phyloP scores from a whole-genome alignment of 2,329 filamentous ascomycete genomes.

The Aspergillus pseudoglaucus region DNA sequence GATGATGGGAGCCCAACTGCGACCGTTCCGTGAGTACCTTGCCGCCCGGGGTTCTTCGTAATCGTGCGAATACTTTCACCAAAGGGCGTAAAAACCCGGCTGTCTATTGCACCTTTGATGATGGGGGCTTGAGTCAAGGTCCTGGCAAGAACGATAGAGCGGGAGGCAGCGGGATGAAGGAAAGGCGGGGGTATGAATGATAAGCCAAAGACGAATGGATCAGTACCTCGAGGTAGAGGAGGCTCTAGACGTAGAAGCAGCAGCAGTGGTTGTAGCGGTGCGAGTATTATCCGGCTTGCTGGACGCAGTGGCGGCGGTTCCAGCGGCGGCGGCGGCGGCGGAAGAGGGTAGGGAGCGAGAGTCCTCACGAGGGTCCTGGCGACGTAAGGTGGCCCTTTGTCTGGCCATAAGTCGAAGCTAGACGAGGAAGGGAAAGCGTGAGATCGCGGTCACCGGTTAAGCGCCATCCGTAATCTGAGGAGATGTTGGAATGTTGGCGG shows the following conservation, averaged over 20 bases:
- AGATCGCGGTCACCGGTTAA: conserved; percentile 31
- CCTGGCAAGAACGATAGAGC: background rate
- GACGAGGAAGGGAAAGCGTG: conserved; percentile 24
- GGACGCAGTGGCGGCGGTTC: conserved; percentile 20
- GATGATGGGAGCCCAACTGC: background rate
- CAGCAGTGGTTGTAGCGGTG: conserved; percentile 16
- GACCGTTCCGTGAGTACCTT: background rate
- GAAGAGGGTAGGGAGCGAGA: conserved; percentile 21
- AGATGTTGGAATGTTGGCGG: conserved; percentile 10
- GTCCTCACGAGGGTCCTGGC: conserved; percentile 39
- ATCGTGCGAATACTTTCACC: background rate
- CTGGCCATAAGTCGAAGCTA: conserved; percentile 40
- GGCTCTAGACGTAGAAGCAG: conserved; percentile 20
- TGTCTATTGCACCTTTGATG: no score
- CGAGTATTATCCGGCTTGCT: background rate
- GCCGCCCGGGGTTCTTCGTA: background rate
- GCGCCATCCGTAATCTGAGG: conserved; percentile 36
- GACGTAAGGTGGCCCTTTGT: conserved; percentile 38
- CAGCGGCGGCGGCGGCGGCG: conserved; percentile 19
- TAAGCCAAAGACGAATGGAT: conserved; percentile 1
- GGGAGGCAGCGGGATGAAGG: background rate
- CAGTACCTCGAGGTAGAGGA: conserved; percentile 32
- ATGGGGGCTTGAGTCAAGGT: background rate
- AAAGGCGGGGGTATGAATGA: background rate
- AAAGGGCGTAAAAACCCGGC: no score